Percentiles rank a stretch among this genome's conserved stretches.
phyloP scores from a whole-genome alignment of 73 alveolate species.

The Durusdinium trenchii region DNA sequence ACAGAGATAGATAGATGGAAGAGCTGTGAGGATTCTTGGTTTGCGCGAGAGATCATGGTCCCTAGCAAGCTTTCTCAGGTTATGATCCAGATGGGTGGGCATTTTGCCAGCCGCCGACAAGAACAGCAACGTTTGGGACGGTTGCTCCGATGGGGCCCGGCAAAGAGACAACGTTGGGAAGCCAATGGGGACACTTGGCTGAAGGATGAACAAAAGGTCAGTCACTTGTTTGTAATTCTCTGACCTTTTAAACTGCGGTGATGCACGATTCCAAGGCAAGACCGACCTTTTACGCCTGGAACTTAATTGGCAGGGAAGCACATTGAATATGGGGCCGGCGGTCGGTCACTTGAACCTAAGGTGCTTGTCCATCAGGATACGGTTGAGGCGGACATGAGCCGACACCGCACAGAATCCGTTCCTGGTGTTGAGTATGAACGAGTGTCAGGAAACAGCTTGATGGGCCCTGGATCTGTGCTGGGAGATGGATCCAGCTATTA shows the following conservation, averaged over 20 bases:
- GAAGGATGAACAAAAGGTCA: background rate
- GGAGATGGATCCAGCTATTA: slow-evolving; percentile 43
- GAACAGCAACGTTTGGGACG: slow-evolving; percentile 93
- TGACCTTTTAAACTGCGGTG: background rate
- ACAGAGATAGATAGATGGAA: background rate
- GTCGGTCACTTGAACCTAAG: background rate
- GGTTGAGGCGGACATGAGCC: slow-evolving; percentile 83
- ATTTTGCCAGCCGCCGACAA: slow-evolving; percentile 94
- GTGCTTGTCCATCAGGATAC: slow-evolving; percentile 74
- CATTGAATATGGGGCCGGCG: background rate
- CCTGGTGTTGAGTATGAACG: slow-evolving; percentile 56
- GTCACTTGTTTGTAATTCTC: background rate
- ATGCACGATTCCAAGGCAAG: slow-evolving; percentile 17
- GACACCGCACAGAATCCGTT: slow-evolving; percentile 79
- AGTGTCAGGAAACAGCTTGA: slow-evolving; percentile 8
- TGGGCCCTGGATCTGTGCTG: slow-evolving; percentile 35
- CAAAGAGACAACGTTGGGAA: slow-evolving; percentile 63
- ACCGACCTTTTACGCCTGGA: slow-evolving; percentile 56
- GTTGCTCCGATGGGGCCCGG: slow-evolving; percentile 81
- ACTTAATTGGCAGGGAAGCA: slow-evolving; percentile 8
- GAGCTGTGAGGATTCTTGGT: background rate
- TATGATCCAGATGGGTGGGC: slow-evolving; percentile 95
- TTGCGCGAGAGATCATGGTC: background rate
- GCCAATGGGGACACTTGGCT: slow-evolving; percentile 12
- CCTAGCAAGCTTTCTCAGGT: background rate